Conservation (phyloP, 2,329 filamentous ascomycete genomes). For the Parastagonospora avenae region DNA sequence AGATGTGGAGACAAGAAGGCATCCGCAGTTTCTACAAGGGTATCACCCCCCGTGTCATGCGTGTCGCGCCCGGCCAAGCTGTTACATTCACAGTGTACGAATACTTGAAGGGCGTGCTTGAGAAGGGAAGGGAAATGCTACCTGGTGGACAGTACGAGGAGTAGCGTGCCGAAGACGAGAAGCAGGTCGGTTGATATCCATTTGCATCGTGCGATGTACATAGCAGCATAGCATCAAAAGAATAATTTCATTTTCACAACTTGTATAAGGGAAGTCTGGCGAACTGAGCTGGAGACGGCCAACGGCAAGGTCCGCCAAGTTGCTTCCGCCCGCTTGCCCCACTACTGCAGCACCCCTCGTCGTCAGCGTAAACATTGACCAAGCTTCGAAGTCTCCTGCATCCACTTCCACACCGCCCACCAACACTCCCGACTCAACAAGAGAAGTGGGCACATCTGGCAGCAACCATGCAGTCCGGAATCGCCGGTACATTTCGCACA, state of each 20-base stretch:
- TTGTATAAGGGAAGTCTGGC: not conserved
- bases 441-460: not conserved
- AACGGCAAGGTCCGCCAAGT: slow-evolving; percentile 16
- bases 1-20: slow-evolving; percentile 79
- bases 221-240: slow-evolving; percentile 1
- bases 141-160: slow-evolving; percentile 57
- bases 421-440: not conserved
- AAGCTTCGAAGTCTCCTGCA: not conserved
- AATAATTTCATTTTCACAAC: not conserved
- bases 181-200: slow-evolving; percentile 16
- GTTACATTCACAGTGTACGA: slow-evolving; percentile 69
- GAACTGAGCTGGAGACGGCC: not conserved
- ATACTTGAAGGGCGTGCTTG: slow-evolving; percentile 56
- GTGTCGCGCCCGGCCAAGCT: slow-evolving; percentile 93
- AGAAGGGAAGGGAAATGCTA: slow-evolving; percentile 54
- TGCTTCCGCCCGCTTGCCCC: slow-evolving; percentile 25
- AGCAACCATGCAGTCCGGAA: slow-evolving; percentile 75
- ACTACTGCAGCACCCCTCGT: slow-evolving; percentile 19
- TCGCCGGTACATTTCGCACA: slow-evolving; percentile 62
- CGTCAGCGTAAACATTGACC: slow-evolving; percentile 29
- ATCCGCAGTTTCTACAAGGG: slow-evolving; percentile 97
- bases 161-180: slow-evolving; percentile 21
- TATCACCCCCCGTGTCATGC: slow-evolving; percentile 96
- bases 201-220: slow-evolving; percentile 3
- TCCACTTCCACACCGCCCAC: not conserved